These are phyloP conservation scores for Lepidopterella palustris DNA, from an alignment of 495 filamentous ascomycete genomes.

Conservation along the genomic window DNA sequence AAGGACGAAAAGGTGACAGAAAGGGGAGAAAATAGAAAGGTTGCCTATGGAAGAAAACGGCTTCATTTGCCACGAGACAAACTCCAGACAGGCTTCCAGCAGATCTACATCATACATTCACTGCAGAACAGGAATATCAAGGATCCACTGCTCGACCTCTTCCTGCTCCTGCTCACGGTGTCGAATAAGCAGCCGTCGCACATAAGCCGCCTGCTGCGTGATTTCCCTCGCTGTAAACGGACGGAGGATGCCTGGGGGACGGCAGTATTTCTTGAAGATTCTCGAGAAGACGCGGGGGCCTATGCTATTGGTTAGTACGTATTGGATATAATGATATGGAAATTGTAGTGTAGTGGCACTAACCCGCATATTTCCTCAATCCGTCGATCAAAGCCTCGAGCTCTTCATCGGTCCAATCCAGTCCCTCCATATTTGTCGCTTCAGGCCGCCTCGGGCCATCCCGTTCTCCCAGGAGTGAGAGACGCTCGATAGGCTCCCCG, in stretches of 20 bases:
- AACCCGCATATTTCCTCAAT: constrained; percentile 26
- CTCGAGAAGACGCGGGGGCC: constrained; percentile 26
- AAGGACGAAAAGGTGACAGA: no score
- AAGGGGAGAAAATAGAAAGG: no score
- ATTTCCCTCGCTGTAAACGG: constrained; percentile 33
- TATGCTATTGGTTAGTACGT: not conserved
- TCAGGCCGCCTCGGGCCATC: constrained; percentile 10
- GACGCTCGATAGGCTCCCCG: constrained; percentile 30
- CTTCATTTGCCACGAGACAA: no score
- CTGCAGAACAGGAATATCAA: constrained; percentile 28
- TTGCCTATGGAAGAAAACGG: no score
- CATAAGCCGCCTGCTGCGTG: constrained; percentile 22
- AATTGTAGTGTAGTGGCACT: not conserved
- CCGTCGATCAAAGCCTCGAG: constrained; percentile 19
- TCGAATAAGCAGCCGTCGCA: constrained; percentile 17
- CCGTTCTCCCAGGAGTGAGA: constrained; percentile 25
- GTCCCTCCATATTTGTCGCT: not conserved
- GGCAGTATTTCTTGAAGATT: constrained; percentile 30
- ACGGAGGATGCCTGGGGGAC: constrained; percentile 14
- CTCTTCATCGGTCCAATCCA: constrained; percentile 24
- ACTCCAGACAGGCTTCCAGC: no score
- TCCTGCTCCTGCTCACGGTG: constrained; percentile 2
- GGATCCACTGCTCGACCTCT: constrained; percentile 29
- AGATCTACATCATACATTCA: no score
- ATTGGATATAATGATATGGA: not conserved